phyloP scores from a whole-genome alignment of 306 rosid genomes.

The Styphnolobium japonicum region DNA sequence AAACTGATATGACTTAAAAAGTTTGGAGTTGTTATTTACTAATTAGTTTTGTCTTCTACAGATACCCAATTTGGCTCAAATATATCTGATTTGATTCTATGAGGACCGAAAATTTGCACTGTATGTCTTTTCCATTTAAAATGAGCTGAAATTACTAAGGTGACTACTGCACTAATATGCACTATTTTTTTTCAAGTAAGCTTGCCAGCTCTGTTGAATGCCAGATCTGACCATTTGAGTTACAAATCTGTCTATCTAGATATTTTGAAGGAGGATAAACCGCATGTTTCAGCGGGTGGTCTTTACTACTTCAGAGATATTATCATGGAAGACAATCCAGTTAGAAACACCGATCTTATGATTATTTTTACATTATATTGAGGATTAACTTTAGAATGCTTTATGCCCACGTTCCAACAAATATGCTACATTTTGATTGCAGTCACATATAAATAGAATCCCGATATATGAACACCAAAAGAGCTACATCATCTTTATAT shows the following conservation, averaged over 20 bases:
- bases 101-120: conserved; percentile 95
- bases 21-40: background rate
- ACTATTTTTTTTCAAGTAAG: background rate
- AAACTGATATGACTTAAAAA: background rate
- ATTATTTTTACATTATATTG: background rate
- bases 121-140: conserved; percentile 87
- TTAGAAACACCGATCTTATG: conserved; percentile 33
- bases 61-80: conserved; percentile 92
- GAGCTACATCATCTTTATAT: too few relatives aligned
- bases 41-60: conserved; percentile 29
- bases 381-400: background rate
- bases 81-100: conserved; percentile 79
- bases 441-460: conserved; percentile 97
- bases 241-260: conserved; percentile 40
- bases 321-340: conserved; percentile 93
- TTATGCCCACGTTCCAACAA: background rate
- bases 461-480: too few relatives aligned
- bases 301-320: conserved; percentile 75
- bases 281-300: conserved; percentile 96
- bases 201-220: background rate
- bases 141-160: conserved; percentile 92
- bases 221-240: conserved; percentile 17
- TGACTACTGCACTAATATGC: conserved; percentile 26
- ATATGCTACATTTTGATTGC: conserved; percentile 36
- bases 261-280: conserved; percentile 96